Evolutionary conservation across 441 rosid species (phyloP).

Genomic region (Iberis amara): DNA sequence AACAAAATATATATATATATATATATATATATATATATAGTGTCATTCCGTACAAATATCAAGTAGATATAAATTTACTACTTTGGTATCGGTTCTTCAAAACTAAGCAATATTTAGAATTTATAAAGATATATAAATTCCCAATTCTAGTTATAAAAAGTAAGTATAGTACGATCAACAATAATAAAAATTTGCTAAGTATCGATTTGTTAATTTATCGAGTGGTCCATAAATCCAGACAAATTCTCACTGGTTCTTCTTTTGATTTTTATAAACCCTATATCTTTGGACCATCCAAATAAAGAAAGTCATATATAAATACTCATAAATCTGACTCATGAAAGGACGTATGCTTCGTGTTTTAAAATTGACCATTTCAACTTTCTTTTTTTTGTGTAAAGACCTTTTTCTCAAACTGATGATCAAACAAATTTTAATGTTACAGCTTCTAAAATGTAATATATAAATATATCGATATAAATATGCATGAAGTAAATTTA

Average conservation of each 20-base stretch:
- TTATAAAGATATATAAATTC: slow-evolving; percentile 7
- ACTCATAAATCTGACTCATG: slow-evolving; percentile 12
- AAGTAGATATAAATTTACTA: slow-evolving; percentile 10
- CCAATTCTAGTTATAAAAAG: slow-evolving; percentile 6
- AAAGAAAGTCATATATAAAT: slow-evolving; percentile 13
- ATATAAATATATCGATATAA: not conserved
- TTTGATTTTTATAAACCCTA: slow-evolving; percentile 21
- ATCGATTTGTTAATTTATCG: slow-evolving; percentile 13
- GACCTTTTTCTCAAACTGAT: not conserved
- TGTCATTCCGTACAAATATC: slow-evolving; percentile 8
- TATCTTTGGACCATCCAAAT: slow-evolving; percentile 22
- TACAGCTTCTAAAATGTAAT: not conserved
- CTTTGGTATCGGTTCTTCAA: not conserved
- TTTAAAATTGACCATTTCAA: not conserved
- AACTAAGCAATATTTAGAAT: not conserved
- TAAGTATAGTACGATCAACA: not conserved
- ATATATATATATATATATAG: too few relatives aligned
- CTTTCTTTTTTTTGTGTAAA: not conserved
- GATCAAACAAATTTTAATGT: not conserved
- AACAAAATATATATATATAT: too few relatives aligned
- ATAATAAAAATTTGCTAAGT: not conserved
- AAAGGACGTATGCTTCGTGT: slow-evolving; percentile 3
- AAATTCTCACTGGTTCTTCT: slow-evolving; percentile 18
- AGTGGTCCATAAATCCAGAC: slow-evolving; percentile 20
- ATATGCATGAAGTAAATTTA: too few relatives aligned